Evolutionary conservation across 2,329 filamentous ascomycete genomes (phyloP), one percentile per base, ranked within the genome.

Genomic region (Nemania sp.): DNA sequence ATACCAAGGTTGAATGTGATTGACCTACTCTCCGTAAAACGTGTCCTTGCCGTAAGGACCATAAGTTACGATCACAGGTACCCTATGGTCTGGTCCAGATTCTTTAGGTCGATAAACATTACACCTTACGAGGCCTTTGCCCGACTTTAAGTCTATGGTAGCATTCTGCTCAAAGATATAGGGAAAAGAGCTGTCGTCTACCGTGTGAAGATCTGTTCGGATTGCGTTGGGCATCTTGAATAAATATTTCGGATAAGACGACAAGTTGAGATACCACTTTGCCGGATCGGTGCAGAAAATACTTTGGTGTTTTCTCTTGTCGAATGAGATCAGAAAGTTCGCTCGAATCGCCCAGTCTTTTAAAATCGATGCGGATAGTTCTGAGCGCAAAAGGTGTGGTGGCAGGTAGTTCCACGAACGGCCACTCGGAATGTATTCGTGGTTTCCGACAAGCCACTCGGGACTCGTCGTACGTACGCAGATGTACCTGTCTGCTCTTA

Each of bases 151-250:
- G 19, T 39, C 17, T 17, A 54, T 36, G 12, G 51, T 54, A 6
- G 17, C 51, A 22, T 54, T 54, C 31, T 48, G 26, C 37, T 54
- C 51, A 14, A 43, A 41, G 12, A 54, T 39, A 14, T 54, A 48
- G 5, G 43, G 36, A 37, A 43, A 43, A 5, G 39, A 43, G 23
- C 22, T 44, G 23, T 44, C 31, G 19, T 44, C 40, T 28, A 51
- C 33, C 2, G 42, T 28, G 11, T 39, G 48, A n/a, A 51, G 40
- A 34, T 51, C 48, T 20, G 40, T 28, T 20, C 19, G 48, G 26
- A 45, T 30, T 1, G 23, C 15, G 33, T 44, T 51, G 2, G 48
- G 48, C 40, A 51, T 51, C 5, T 19, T 26, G 15, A 30, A 30
- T 23, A n/a, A 41, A n/a, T n/a, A 30, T 14, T 30, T n/a, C n/a